Conservation (phyloP, 495 filamentous ascomycete species). For the Astrocystis sublimbata region DNA sequence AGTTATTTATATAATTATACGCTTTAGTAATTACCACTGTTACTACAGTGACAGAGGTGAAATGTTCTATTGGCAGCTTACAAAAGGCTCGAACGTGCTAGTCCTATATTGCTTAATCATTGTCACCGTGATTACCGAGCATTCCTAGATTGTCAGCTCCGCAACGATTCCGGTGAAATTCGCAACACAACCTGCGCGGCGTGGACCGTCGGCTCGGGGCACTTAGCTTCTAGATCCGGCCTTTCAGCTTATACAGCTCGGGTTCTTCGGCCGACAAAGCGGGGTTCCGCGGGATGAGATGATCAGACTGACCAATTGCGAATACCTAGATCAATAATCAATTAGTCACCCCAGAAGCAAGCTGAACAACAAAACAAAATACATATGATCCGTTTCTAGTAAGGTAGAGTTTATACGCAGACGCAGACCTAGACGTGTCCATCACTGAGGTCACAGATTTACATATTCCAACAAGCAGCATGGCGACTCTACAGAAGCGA, state of each 20-base stretch:
- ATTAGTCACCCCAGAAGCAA: neutral
- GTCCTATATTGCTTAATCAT: neutral
- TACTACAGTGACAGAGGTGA: neutral
- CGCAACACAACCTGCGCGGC: neutral
- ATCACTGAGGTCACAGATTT: neutral
- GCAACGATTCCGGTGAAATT: neutral
- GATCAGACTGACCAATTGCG: neutral
- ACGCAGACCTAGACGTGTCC: neutral
- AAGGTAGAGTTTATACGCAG: neutral
- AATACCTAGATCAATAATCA: neutral
- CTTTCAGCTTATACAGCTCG: neutral
- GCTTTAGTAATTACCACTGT: too few species aligned
- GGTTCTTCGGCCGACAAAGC: neutral
- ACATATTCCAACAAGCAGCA: neutral
- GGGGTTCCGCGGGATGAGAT: neutral
- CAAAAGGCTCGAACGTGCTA: neutral
- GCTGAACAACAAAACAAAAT: too few species aligned
- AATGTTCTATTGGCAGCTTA: neutral
- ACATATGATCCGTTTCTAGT: neutral
- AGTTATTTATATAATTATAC: too few species aligned
- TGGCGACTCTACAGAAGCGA: constrained; percentile 28
- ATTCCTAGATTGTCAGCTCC: neutral
- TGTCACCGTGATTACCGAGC: constrained; percentile 2
- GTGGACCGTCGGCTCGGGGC: neutral
- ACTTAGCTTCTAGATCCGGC: neutral